Percentiles rank a stretch among this genome's conserved stretches.
Conservation (phyloP, 78 protist genomes). For the Chrysochromulina parva region DNA sequence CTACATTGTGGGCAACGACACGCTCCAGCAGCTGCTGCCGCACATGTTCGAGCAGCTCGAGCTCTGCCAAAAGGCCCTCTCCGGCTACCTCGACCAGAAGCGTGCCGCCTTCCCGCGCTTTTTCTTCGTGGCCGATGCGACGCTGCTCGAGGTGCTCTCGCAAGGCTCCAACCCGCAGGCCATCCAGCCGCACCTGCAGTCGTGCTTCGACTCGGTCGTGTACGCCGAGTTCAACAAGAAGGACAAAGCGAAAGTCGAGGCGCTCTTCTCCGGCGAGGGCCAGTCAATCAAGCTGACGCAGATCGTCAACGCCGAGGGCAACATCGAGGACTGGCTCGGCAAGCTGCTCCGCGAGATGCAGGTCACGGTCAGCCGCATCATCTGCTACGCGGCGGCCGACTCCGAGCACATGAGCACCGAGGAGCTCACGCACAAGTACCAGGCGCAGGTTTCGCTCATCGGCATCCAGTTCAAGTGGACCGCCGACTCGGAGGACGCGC, state of each 20-base stretch:
- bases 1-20: conserved; percentile 30
- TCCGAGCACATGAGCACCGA: conserved; percentile 32
- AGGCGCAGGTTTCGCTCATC: conserved; percentile 74
- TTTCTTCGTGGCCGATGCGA: conserved; percentile 88
- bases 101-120: conserved; percentile 86
- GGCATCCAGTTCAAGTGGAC: conserved; percentile 90
- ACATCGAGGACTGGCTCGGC: conserved; percentile 83
- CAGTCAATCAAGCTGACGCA: conserved; percentile 50
- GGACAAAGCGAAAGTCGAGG: conserved; percentile 18
- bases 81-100: conserved; percentile 83
- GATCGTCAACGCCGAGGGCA: conserved; percentile 67
- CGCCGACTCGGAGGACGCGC: conserved; percentile 57
- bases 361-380: conserved; percentile 30
- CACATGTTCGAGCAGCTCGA: conserved; percentile 82
- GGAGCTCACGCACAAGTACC: conserved; percentile 61
- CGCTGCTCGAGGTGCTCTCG: conserved; percentile 83
- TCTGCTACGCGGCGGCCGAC: conserved; percentile 23
- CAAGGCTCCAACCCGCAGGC: conserved; percentile 78
- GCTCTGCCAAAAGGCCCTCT: conserved; percentile 82
- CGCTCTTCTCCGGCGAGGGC: conserved; percentile 60
- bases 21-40: conserved; percentile 68
- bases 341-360: conserved; percentile 56
- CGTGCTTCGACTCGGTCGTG: conserved; percentile 68
- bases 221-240: conserved; percentile 54
- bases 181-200: conserved; percentile 70